Percentiles rank a stretch among this genome's conserved stretches.
Conservation (phyloP, 1,139 yeast species). For the Magnusiomyces suaveolens region DNA sequence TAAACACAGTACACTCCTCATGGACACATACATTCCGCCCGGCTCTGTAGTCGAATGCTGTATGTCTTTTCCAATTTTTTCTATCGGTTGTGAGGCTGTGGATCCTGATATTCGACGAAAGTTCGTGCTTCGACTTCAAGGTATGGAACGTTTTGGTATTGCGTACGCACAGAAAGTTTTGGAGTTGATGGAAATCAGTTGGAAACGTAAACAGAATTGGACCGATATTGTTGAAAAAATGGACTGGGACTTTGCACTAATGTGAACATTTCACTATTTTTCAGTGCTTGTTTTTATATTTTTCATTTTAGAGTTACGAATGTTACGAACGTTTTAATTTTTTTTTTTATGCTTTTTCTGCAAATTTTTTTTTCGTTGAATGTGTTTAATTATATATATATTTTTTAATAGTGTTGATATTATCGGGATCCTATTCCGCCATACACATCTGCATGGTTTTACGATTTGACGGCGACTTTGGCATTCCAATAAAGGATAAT, state of each 20-base stretch:
- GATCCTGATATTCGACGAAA: constrained; percentile 30
- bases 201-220: constrained; percentile 32
- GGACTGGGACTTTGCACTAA: constrained; percentile 26
- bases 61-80: constrained; percentile 43
- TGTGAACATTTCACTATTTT: neutral
- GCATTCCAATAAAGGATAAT: no score
- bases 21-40: constrained; percentile 36
- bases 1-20: constrained; percentile 32
- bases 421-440: no score
- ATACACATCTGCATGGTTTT: no score
- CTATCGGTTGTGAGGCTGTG: constrained; percentile 46
- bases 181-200: constrained; percentile 41
- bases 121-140: constrained; percentile 34
- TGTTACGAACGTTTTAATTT: no score
- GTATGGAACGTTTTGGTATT: constrained; percentile 39
- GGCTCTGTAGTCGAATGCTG: constrained; percentile 44
- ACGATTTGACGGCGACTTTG: no score
- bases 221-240: constrained; percentile 25
- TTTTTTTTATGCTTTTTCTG: no score
- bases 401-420: no score
- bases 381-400: no score
- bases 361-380: no score
- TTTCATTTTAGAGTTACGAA: no score
- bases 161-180: constrained; percentile 39
- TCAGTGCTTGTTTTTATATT: neutral